phyloP scores from a whole-genome alignment of 805 yeast species.

The Hemisphaericaspora nanyangensis region DNA sequence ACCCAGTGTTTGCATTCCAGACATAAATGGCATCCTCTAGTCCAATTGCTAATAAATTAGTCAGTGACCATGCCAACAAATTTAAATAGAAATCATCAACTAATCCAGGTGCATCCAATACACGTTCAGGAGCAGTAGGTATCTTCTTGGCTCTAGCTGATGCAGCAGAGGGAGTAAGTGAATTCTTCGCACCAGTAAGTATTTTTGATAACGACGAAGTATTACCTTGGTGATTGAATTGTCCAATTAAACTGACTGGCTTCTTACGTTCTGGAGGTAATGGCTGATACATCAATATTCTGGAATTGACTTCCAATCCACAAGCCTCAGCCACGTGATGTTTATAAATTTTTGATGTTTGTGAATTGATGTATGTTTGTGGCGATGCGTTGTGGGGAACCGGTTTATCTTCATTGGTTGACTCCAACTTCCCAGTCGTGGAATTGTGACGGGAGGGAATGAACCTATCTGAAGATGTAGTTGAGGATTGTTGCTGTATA shows the following conservation, averaged over 20 bases:
- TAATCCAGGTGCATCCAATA: slow-evolving; percentile 93
- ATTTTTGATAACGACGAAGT: slow-evolving; percentile 19
- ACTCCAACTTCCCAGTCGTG: slow-evolving; percentile 34
- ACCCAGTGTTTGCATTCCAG: slow-evolving; percentile 87
- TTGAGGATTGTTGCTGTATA: slow-evolving; percentile 19
- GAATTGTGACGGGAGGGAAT: slow-evolving; percentile 43
- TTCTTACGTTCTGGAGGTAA: slow-evolving; percentile 63
- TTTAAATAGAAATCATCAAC: slow-evolving; percentile 90
- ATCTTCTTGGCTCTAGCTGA: slow-evolving; percentile 70
- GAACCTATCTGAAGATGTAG: slow-evolving; percentile 35
- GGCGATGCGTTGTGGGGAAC: slow-evolving; percentile 46
- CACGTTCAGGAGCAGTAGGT: slow-evolving; percentile 86
- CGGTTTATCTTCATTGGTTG: slow-evolving; percentile 27
- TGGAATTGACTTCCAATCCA: slow-evolving; percentile 76
- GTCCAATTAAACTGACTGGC: slow-evolving; percentile 31
- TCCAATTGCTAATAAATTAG: slow-evolving; percentile 83
- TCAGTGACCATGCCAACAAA: slow-evolving; percentile 80
- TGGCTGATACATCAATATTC: slow-evolving; percentile 86
- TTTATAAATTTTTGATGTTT: slow-evolving; percentile 57
- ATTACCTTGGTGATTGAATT: slow-evolving; percentile 13
- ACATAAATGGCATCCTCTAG: slow-evolving; percentile 78
- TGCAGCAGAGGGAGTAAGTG: slow-evolving; percentile 47
- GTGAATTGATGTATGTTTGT: slow-evolving; percentile 51
- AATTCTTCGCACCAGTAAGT: slow-evolving; percentile 22
- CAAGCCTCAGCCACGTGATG: slow-evolving; percentile 92